Base-by-base conservation (phyloP, 352 stramenopile genomes). In the Albugo laibachii region DNA sequence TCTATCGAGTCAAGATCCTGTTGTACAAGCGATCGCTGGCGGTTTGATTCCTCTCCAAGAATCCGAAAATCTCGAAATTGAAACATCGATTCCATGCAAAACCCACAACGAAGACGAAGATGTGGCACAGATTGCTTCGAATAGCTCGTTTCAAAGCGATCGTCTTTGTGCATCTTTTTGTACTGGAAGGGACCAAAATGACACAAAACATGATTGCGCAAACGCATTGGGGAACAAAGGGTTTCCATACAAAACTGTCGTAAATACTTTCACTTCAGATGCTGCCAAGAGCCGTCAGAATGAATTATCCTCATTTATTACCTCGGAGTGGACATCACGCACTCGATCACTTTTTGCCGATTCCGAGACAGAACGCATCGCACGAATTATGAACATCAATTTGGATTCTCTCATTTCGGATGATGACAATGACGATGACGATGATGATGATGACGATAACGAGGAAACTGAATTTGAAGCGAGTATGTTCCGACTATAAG, bases 281-380 rank as follows among this genome's bases (percentile, higher is more conserved):
- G 8, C 16, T 43, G 38, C 8, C 38, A 43, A 43, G 38, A 43
- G 8, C 8, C 38, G 3, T 8, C 38, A 8, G 8, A 43, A 24
- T 43, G 24, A 3, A 31, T 31, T 8, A 31, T 8, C 8, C 8
- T 8, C 24, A 31, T 10, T 3, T 31, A 31, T 3, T 8, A 31
- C 3, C 3, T 31, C 24, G 8, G 24, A 31, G 24, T 31, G 24
- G 24, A 31, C 8, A 31, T 31, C 24, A 8, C 24, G 24, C 24
- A 8, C 24, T 31, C 24, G 24, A 31, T 31, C 24, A 31, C 24
- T 31, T 31, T 31, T 31, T 31, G 24, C 24, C 24, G 66, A 85
- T 55, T 77, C 67, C 5, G 72, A 85, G 49, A 85, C 72, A 0
- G 73, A 85, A 44, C 68, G 73, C 20, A 85, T 85, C n/a, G 73